Evolutionary conservation across 1,284 basidiomycete genomes (phyloP), one percentile per base, ranked within the genome.

Genomic region (Schizophyllum commune): DNA sequence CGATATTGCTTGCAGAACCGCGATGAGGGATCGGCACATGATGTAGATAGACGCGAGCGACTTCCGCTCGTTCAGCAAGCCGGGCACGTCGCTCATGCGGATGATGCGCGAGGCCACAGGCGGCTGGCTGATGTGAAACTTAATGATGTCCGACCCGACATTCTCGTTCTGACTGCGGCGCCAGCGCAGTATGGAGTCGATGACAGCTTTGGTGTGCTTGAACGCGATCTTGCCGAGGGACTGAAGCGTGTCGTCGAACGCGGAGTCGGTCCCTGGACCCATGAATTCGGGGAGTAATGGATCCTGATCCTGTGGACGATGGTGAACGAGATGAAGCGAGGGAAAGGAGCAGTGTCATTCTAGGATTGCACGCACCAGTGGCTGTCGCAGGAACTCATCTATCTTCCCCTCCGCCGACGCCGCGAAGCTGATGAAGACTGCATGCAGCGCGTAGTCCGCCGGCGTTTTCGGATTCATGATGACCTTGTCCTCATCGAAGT

Each of bases 171-270:
- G 91, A 53, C 81, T 85, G 60, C 86, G 81, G 62, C 92, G 83
- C 96, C 96, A 98, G 20, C 89, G 85, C 78, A 90, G 88, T 59
- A 97, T 83, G 5, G 92, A 89, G 64, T 95, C 92, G 34, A 96
- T 81, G 5, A 98, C 93, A 51, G 87, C 83, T 66, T 93, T 91
- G 1, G 92, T 82, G 62, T 93, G 87, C 60, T 91, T 92, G 63
- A 89, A 86, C 1, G 92, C 92, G 61, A 96, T 88, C 69, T 92
- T 91, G 8, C 91, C 92, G 3, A 98, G 81, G 1, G 94, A 93
- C 5, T 83, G 79, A 33, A 97, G 80, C 4, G 89, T 82, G 32
- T 88, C 85, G 69, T 97, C 94, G 65, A 96, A 92, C 61, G 86
- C 82, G 1, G 81, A 71, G 68, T 96, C 93, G 1, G 89, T 79